Percentiles rank a stretch among this genome's conserved stretches.
Conservation (phyloP, 345 rosid genomes). For the Gossypium ekmanianum region DNA sequence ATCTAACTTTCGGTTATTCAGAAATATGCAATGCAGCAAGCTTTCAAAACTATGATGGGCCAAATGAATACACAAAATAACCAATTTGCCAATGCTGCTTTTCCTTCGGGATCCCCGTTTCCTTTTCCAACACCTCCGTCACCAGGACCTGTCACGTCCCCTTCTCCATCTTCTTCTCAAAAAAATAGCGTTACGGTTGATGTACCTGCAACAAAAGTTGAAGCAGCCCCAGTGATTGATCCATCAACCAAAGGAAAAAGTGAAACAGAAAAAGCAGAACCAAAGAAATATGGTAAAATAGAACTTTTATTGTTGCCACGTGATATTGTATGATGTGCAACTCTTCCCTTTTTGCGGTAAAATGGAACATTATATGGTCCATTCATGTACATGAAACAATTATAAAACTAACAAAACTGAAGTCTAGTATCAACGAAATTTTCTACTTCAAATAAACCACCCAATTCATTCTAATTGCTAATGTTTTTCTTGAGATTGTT, state of each 20-base stretch:
- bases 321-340: conserved; percentile 1
- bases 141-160: conserved; percentile 38
- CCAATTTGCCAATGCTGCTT: conserved; percentile 51
- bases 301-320: neutral
- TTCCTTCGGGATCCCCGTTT: conserved; percentile 59
- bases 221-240: conserved; percentile 44
- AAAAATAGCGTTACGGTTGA: conserved; percentile 56
- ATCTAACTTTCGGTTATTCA: conserved; percentile 27
- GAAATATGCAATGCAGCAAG: conserved; percentile 97
- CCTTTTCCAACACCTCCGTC: conserved; percentile 56
- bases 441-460: neutral
- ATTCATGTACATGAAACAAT: neutral
- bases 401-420: neutral
- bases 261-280: conserved; percentile 45
- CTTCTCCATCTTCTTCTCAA: conserved; percentile 47
- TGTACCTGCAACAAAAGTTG: conserved; percentile 63
- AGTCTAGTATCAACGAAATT: neutral
- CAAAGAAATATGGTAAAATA: conserved; percentile 66
- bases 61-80: conserved; percentile 72
- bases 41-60: conserved; percentile 83
- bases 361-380: neutral
- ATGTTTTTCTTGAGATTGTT: neutral
- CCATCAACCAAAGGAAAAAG: conserved; percentile 34
- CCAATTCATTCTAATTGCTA: neutral
- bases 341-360: neutral